Base-by-base conservation (phyloP, 768 basidiomycete genomes). In the Cystofilobasidium macerans region DNA sequence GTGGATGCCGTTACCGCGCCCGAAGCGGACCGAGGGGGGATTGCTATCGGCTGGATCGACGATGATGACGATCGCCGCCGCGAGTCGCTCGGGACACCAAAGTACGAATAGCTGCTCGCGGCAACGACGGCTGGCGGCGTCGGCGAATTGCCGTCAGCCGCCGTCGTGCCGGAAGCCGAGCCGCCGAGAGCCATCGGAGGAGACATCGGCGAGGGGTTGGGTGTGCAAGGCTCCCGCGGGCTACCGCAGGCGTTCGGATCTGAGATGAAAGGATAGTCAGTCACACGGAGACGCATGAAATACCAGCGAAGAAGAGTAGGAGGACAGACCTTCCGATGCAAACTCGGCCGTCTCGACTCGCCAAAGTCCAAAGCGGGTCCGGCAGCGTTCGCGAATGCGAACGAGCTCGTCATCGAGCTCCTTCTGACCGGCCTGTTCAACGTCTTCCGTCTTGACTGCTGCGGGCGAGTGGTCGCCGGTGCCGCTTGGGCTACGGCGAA, bases 311-410 rank as follows among this genome's bases (percentile, higher is more conserved):
- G 32, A 30, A 54, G 20, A 28, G 24, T 11, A 54, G 6, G 7
- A 24, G 22, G 51, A 32, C 51, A 7, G 28, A 54, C 51, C 51
- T n/a, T 54, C 51, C 2, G 51, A 28, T 14, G 51, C 51, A 32
- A 54, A 54, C 30, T 54, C 51, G 51, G 51, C 51, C 30, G 51
- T 54, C 51, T 54, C 51, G 28, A 54, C 51, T 14, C 51, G 26
- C 51, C 51, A 54, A 26, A 54, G 16, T 26, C 51, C 51, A 16
- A 54, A 54, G 4, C 51, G 16, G 5, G 51, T 54, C 28, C 51
- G 16, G 51, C 51, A 54, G 18, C 51, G 16, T 30, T 54, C 51
- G 13, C 51, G 16, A 8, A 54, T 32, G 18, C 51, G 16, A 26
- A 30, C 18, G 12, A 54, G 18, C 51, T 54, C 51, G 28, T 54